Conservation (phyloP, 2,329 filamentous ascomycete genomes). For the Dendrostoma leiphaemia region DNA sequence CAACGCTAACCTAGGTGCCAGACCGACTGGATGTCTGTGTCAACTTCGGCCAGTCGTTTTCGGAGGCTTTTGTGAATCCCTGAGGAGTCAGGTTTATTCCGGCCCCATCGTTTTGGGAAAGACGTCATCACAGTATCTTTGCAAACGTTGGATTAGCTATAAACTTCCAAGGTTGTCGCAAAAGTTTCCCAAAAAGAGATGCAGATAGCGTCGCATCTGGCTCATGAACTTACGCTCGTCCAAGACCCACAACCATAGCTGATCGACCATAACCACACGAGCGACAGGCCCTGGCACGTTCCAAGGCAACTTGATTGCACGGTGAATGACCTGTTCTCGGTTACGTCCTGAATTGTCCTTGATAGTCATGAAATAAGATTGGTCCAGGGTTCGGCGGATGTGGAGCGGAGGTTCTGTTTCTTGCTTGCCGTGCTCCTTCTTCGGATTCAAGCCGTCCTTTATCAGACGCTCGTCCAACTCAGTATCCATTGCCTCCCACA, state of each 20-base stretch:
- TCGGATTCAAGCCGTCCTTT: not conserved
- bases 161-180: too few species aligned
- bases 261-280: conserved; percentile 14
- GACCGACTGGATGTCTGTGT: conserved; percentile 2
- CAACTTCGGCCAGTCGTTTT: not conserved
- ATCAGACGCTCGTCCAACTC: not conserved
- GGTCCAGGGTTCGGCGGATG: conserved; percentile 11
- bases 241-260: conserved; percentile 13
- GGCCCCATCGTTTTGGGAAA: conserved; percentile 11
- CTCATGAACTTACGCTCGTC: conserved; percentile 15
- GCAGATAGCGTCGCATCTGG: too few species aligned
- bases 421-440: not conserved
- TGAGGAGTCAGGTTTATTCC: conserved; percentile 13
- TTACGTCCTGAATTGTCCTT: conserved; percentile 11
- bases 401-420: not conserved
- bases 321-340: conserved; percentile 13
- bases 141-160: too few species aligned
- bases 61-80: conserved; percentile 15
- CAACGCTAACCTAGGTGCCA: conserved; percentile 15
- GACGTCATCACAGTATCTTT: conserved; percentile 12
- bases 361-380: conserved; percentile 11
- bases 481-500: conserved; percentile 12
- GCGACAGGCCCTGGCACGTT: not conserved
- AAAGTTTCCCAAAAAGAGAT: too few species aligned
- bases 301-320: not conserved